These are phyloP conservation scores for Barnettozyma sucrosica DNA, from an alignment of 805 yeast genomes.

Conservation along the genomic window DNA sequence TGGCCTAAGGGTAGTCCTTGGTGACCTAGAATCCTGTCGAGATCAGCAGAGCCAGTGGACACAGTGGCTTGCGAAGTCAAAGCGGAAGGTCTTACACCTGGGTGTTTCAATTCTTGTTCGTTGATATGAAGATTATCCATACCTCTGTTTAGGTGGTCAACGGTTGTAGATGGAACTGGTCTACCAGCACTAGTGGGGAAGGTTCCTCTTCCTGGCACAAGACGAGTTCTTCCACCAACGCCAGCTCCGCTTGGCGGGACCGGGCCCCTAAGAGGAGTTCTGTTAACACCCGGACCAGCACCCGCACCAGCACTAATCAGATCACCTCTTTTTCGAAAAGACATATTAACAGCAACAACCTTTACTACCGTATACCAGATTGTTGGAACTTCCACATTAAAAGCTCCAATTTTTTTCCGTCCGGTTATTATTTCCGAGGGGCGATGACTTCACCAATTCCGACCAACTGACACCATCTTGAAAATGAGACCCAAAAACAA, in stretches of 20 bases:
- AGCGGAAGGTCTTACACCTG: conserved; percentile 68
- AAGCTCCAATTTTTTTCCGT: neutral
- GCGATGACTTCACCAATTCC: neutral
- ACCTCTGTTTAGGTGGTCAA: conserved; percentile 4
- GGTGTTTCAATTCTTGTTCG: conserved; percentile 26
- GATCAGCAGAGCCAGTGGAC: conserved; percentile 73
- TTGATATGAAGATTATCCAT: neutral
- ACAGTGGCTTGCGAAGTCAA: conserved; percentile 68
- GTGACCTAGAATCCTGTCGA: conserved; percentile 72
- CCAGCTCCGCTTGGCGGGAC: neutral
- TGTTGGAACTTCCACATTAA: no score
- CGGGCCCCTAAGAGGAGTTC: conserved; percentile 14
- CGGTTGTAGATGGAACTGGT: conserved; percentile 4
- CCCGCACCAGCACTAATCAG: conserved; percentile 26
- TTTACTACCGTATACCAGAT: no score
- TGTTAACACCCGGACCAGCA: conserved; percentile 4
- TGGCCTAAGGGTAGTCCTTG: conserved; percentile 81
- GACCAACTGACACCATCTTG: neutral
- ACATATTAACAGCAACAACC: conserved; percentile 32
- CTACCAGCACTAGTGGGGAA: neutral
- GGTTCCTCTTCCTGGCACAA: conserved; percentile 12
- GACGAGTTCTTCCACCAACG: conserved; percentile 14
- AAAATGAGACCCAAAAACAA: neutral
- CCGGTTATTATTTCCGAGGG: neutral
- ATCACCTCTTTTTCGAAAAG: conserved; percentile 56